phyloP scores from a whole-genome alignment of 208 protist genomes.

The Acanthamoeba comandoni region DNA sequence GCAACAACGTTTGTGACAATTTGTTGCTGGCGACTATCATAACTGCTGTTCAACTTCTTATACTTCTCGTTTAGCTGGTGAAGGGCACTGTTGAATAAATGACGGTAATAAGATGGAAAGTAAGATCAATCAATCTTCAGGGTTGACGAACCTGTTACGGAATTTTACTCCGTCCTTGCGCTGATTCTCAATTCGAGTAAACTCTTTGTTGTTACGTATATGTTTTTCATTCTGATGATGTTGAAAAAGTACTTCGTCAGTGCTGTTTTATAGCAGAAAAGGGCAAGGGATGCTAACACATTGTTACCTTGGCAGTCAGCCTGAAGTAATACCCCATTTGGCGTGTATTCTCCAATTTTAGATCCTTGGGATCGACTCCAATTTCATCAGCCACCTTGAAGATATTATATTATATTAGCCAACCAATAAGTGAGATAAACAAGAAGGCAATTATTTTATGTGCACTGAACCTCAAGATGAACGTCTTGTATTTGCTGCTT shows the following conservation, averaged over 20 bases:
- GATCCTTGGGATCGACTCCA: conserved; percentile 91
- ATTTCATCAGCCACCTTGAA: conserved; percentile 78
- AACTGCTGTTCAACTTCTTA: conserved; percentile 57
- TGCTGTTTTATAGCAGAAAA: no score
- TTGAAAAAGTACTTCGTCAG: neutral
- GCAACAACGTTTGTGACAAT: conserved; percentile 54
- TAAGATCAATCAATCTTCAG: neutral
- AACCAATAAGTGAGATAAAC: neutral
- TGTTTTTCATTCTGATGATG: conserved; percentile 62
- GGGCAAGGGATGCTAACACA: no score
- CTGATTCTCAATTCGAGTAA: conserved; percentile 40
- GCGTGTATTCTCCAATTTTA: conserved; percentile 93
- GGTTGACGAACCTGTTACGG: conserved; percentile 2
- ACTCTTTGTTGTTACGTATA: conserved; percentile 59
- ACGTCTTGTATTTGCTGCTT: conserved; percentile 90
- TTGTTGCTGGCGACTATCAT: conserved; percentile 44
- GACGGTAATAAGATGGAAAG: no score
- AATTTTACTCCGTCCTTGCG: conserved; percentile 73
- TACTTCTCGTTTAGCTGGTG: conserved; percentile 41
- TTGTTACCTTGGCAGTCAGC: conserved; percentile 63
- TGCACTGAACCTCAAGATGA: conserved; percentile 86
- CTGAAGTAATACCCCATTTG: conserved; percentile 92
- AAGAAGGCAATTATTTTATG: neutral
- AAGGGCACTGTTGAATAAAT: no score
- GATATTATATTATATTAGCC: neutral